Evolutionary conservation across 352 stramenopile species (phyloP).

Genomic region (Aphanomyces invadans): DNA sequence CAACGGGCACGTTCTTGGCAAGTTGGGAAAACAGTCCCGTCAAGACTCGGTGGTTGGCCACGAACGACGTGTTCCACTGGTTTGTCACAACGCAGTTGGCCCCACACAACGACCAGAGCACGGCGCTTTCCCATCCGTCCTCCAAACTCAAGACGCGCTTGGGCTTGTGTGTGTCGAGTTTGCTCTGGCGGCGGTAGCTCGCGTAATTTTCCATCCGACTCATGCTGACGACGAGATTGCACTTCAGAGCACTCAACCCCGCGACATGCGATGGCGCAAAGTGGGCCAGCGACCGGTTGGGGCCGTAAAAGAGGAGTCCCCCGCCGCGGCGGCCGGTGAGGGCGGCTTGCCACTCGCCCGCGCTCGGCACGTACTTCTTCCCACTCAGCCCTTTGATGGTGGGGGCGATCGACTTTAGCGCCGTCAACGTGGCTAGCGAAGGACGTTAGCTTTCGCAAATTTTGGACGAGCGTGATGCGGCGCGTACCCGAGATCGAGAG

Average conservation of each 20-base stretch:
- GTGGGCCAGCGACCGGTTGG: conserved; percentile 50
- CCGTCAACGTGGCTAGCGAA: conserved; percentile 10
- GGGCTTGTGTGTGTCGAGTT: conserved; percentile 75
- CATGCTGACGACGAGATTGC: conserved; percentile 59
- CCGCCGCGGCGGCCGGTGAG: conserved; percentile 48
- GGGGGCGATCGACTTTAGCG: neutral
- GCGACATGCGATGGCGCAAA: conserved; percentile 38
- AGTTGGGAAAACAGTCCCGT: conserved; percentile 41
- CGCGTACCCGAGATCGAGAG: conserved; percentile 9
- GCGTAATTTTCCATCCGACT: conserved; percentile 73
- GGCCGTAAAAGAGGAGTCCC: conserved; percentile 61
- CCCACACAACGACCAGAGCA: conserved; percentile 70
- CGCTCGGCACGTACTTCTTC: conserved; percentile 37
- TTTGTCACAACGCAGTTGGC: conserved; percentile 71
- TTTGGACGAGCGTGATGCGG: neutral
- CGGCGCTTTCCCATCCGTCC: conserved; percentile 47
- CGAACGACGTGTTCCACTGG: conserved; percentile 74
- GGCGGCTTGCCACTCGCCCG: conserved; percentile 60
- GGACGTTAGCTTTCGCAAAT: no score
- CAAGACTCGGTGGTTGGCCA: conserved; percentile 57
- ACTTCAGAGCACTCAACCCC: conserved; percentile 66
- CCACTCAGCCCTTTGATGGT: conserved; percentile 35
- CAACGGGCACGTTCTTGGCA: conserved; percentile 44
- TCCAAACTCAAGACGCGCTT: conserved; percentile 47
- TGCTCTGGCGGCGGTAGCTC: conserved; percentile 75